Percentiles rank a stretch among this genome's conserved stretches.
These are phyloP conservation scores for Neurospora crassa DNA, from an alignment of 2,329 filamentous ascomycete genomes.

Conservation along the genomic window DNA sequence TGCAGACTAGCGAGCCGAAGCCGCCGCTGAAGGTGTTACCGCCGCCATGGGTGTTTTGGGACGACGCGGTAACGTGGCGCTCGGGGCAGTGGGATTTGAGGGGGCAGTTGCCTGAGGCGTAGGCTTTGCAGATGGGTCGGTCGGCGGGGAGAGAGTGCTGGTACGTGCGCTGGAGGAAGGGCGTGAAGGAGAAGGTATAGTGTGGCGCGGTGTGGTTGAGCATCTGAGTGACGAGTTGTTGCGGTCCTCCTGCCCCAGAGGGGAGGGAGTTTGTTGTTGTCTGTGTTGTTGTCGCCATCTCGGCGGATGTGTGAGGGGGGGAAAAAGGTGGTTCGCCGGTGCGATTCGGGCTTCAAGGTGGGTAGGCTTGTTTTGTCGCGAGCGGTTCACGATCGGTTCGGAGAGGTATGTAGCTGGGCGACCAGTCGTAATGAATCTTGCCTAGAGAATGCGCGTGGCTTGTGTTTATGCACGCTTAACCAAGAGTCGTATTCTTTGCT, in stretches of 20 bases:
- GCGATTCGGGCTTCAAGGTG: not conserved
- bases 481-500: not conserved
- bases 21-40: constrained; percentile 32
- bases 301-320: not conserved
- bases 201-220: constrained; percentile 44
- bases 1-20: constrained; percentile 84
- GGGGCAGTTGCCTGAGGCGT: constrained; percentile 77
- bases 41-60: constrained; percentile 18
- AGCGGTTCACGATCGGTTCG: not conserved
- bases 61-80: constrained; percentile 52
- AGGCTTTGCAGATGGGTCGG: constrained; percentile 77
- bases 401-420: not conserved
- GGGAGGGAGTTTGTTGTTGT: not conserved
- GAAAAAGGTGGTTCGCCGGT: not conserved
- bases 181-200: constrained; percentile 74
- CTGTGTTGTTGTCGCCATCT: not conserved
- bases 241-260: constrained; percentile 13
- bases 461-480: not conserved
- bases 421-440: not conserved
- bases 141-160: constrained; percentile 73
- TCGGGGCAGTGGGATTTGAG: constrained; percentile 77
- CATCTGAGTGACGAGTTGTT: constrained; percentile 34
- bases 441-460: not conserved
- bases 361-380: not conserved
- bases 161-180: constrained; percentile 75